Evolutionary conservation across 805 yeast genomes (phyloP).

Genomic region (Wickerhamomyces xylosicus): DNA sequence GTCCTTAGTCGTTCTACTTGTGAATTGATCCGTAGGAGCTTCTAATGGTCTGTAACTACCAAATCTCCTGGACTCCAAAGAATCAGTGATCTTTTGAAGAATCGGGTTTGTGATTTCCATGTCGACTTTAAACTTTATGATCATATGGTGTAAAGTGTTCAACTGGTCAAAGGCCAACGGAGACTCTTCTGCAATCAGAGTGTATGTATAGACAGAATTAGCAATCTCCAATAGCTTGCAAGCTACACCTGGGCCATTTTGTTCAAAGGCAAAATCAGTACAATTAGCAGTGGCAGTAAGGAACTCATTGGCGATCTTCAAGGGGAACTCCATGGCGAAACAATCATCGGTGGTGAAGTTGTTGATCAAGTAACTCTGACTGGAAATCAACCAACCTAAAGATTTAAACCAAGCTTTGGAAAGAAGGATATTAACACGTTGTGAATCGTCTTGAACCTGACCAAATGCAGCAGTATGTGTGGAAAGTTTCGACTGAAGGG

Average conservation of each 20-base stretch:
- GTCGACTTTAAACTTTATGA: constrained; percentile 12
- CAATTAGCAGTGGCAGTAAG: constrained; percentile 8
- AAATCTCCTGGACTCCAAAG: constrained; percentile 10
- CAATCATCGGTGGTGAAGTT: constrained; percentile 9
- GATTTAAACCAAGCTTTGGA: constrained; percentile 18
- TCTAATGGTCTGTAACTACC: constrained; percentile 1
- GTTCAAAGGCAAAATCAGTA: constrained; percentile 16
- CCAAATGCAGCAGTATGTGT: constrained; percentile 5
- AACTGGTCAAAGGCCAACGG: constrained; percentile 12
- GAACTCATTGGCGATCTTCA: constrained; percentile 15
- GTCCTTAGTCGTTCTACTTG: background rate
- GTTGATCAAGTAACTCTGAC: constrained; percentile 12
- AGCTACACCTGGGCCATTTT: constrained; percentile 18
- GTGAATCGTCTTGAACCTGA: constrained; percentile 11
- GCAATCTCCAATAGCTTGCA: constrained; percentile 15
- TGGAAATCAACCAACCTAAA: constrained; percentile 16
- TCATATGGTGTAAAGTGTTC: constrained; percentile 10
- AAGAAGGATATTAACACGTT: constrained; percentile 13
- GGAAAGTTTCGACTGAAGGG: constrained; percentile 13
- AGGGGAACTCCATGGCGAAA: constrained; percentile 13
- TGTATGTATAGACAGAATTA: constrained; percentile 14
- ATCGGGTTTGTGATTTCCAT: constrained; percentile 11
- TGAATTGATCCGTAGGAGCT: background rate
- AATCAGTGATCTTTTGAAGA: constrained; percentile 9
- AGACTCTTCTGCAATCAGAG: constrained; percentile 9